A percentile compares a stretch with the other conserved stretches of the same genome.
These are phyloP conservation scores for Apiotrichum akiyoshidainum DNA, from an alignment of 1,284 basidiomycete species.

Conservation along the genomic window DNA sequence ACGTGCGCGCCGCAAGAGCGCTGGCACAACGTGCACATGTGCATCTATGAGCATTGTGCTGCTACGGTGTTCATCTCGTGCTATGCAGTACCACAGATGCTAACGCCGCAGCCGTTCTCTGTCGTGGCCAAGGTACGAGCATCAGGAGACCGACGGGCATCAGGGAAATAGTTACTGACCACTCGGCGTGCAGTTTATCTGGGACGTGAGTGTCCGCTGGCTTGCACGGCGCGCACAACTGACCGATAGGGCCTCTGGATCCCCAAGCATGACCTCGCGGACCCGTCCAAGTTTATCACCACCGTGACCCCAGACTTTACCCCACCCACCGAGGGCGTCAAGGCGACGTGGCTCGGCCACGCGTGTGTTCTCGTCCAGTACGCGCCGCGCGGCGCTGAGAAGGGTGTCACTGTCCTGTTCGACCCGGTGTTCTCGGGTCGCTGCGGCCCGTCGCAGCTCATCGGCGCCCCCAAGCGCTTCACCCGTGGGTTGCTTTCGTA, in stretches of 20 bases:
- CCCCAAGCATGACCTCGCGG: slow-evolving; percentile 31
- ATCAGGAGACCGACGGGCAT: slow-evolving; percentile 11
- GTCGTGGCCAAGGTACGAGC: slow-evolving; percentile 19
- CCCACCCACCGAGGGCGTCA: slow-evolving; percentile 48
- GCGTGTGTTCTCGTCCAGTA: slow-evolving; percentile 69
- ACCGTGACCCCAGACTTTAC: slow-evolving; percentile 10
- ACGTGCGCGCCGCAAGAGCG: neutral
- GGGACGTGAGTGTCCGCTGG: slow-evolving; percentile 5
- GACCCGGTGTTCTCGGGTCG: slow-evolving; percentile 67
- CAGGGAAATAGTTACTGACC: slow-evolving; percentile 4
- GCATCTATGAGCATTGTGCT: no score
- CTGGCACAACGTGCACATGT: no score
- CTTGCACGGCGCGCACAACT: neutral
- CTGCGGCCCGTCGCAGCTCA: slow-evolving; percentile 59
- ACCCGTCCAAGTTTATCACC: slow-evolving; percentile 12
- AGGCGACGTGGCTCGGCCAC: slow-evolving; percentile 69
- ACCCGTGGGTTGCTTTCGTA: slow-evolving; percentile 53
- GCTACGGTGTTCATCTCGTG: no score
- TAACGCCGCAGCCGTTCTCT: slow-evolving; percentile 1
- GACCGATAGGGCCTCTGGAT: slow-evolving; percentile 12
- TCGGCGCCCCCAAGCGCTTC: slow-evolving; percentile 59
- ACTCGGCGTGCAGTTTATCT: slow-evolving; percentile 12
- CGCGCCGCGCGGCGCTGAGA: slow-evolving; percentile 31
- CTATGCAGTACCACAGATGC: neutral
- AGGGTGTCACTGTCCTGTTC: slow-evolving; percentile 59